Percentiles rank a stretch among this genome's conserved stretches.
These are phyloP conservation scores for Trametes pubescens DNA, from an alignment of 1,284 basidiomycete genomes.

Conservation along the genomic window DNA sequence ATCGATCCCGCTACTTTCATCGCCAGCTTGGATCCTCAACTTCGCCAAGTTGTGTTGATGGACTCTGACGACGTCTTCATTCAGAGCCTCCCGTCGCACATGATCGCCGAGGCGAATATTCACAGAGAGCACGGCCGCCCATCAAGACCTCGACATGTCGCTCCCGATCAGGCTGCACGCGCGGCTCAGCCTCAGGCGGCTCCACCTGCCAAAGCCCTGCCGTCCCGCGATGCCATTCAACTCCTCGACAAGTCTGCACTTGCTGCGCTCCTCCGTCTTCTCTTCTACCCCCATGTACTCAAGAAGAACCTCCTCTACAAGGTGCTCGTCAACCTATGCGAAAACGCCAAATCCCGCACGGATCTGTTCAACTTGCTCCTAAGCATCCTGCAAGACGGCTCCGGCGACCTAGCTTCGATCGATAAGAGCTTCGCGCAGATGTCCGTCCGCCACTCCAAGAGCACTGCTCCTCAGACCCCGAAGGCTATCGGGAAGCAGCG, in stretches of 20 bases:
- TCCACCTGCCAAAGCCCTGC: constrained; percentile 57
- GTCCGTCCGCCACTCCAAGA: constrained; percentile 77
- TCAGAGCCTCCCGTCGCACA: constrained; percentile 80
- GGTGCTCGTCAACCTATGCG: constrained; percentile 94
- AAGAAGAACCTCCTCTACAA: constrained; percentile 89
- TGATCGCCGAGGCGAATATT: constrained; percentile 82
- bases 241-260: constrained; percentile 93
- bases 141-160: constrained; percentile 37
- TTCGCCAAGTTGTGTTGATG: constrained; percentile 87
- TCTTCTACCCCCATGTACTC: constrained; percentile 96
- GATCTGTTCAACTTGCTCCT: constrained; percentile 95
- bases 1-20: constrained; percentile 90
- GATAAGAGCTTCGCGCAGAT: constrained; percentile 96
- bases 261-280: constrained; percentile 88
- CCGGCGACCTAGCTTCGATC: constrained; percentile 90
- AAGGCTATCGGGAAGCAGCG: constrained; percentile 79
- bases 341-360: constrained; percentile 91
- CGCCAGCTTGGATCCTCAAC: constrained; percentile 83
- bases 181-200: constrained; percentile 42
- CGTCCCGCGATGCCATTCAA: constrained; percentile 89
- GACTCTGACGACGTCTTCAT: constrained; percentile 89
- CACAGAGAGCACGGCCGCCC: constrained; percentile 58
- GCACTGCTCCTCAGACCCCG: constrained; percentile 59
- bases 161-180: constrained; percentile 47
- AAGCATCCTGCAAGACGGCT: constrained; percentile 93